Percentiles rank a stretch among this genome's conserved stretches.
phyloP scores from a whole-genome alignment of 148 eudicot species.

The Rhododendron molle region DNA sequence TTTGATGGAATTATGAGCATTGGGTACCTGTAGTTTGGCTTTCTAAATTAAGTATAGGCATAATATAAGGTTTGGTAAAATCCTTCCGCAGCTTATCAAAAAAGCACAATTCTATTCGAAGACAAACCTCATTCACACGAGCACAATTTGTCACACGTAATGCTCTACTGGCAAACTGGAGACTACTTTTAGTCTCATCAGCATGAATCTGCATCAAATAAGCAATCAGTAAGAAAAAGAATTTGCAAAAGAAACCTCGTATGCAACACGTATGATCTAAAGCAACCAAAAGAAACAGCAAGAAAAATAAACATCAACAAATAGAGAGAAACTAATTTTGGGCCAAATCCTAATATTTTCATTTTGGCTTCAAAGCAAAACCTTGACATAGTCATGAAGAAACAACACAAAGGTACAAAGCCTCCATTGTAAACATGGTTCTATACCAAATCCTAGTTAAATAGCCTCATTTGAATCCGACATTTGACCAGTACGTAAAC shows the following conservation, averaged over 20 bases:
- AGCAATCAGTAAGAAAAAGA: constrained; percentile 12
- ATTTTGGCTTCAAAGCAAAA: not conserved
- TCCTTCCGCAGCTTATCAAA: not conserved
- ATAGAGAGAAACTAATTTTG: constrained; percentile 1
- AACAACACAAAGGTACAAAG: not conserved
- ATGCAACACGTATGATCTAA: not conserved
- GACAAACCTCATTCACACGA: constrained; percentile 80
- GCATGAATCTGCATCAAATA: constrained; percentile 70
- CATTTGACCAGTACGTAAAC: not conserved
- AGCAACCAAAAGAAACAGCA: not conserved
- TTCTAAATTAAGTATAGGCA: constrained; percentile 20
- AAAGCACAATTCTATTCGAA: constrained; percentile 5
- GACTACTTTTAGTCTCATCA: constrained; percentile 97
- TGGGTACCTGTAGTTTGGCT: constrained; percentile 76
- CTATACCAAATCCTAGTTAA: not conserved
- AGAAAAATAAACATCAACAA: not conserved
- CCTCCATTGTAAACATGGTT: not conserved
- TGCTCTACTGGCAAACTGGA: constrained; percentile 98
- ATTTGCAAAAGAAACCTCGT: not conserved
- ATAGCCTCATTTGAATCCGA: not conserved
- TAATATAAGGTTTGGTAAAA: not conserved
- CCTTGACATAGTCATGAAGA: not conserved
- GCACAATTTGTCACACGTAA: constrained; percentile 94
- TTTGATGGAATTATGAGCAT: not conserved
- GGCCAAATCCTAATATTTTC: not conserved